Evolutionary conservation across 352 stramenopile genomes (phyloP).

Genomic region (Pythium utonaiense): DNA sequence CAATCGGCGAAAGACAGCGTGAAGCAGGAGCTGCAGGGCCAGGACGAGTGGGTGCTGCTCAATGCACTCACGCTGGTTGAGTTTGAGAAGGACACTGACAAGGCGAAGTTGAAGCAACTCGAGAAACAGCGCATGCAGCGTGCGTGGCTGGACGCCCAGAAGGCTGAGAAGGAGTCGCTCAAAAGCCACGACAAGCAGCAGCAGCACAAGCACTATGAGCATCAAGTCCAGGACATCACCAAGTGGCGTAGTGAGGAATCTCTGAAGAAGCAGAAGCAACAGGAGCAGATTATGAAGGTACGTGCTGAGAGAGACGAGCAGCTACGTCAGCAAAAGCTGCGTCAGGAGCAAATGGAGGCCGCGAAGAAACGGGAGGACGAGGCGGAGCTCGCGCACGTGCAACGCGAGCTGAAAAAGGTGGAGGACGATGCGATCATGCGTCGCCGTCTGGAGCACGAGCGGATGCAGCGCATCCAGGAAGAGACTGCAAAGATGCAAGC

Average conservation of each 20-base stretch:
- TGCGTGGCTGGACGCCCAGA: constrained; percentile 57
- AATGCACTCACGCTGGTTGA: constrained; percentile 73
- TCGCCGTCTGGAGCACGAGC: constrained; percentile 41
- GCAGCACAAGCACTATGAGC: constrained; percentile 32
- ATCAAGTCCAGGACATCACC: constrained; percentile 42
- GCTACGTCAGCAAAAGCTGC: constrained; percentile 46
- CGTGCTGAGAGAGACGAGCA: constrained; percentile 60
- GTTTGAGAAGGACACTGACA: constrained; percentile 56
- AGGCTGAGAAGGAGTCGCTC: constrained; percentile 38
- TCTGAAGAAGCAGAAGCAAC: constrained; percentile 44
- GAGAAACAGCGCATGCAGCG: constrained; percentile 65
- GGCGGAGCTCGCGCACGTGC: constrained; percentile 48
- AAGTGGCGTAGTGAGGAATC: constrained; percentile 51
- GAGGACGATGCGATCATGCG: constrained; percentile 39
- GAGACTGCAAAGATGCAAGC: constrained; percentile 53
- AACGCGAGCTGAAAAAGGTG: constrained; percentile 42
- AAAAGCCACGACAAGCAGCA: constrained; percentile 32
- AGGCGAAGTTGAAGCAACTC: constrained; percentile 30
- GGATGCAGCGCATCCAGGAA: constrained; percentile 42
- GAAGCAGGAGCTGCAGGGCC: constrained; percentile 31
- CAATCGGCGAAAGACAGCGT: not conserved
- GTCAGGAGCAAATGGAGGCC: constrained; percentile 29
- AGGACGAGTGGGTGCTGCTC: constrained; percentile 74
- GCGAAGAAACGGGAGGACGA: constrained; percentile 43
- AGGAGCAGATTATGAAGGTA: constrained; percentile 47